These are phyloP conservation scores for Curvularia sp. DNA, from an alignment of 2,329 filamentous ascomycete genomes.

Conservation along the genomic window DNA sequence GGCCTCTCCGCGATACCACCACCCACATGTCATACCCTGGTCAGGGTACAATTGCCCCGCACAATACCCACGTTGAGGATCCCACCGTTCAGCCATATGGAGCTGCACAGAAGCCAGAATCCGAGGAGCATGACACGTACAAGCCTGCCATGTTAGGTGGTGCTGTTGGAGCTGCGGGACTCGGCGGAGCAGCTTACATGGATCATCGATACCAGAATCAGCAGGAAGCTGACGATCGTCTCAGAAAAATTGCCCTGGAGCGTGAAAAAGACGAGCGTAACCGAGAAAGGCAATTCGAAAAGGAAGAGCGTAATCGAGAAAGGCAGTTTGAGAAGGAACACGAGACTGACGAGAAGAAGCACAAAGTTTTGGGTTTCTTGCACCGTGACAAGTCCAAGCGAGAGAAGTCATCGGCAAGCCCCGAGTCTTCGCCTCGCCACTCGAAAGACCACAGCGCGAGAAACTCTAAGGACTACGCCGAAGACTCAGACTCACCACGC, in stretches of 20 bases:
- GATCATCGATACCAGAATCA: conserved; percentile 41
- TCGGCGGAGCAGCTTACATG: conserved; percentile 39
- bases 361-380: conserved; percentile 50
- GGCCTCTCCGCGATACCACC: conserved; percentile 16
- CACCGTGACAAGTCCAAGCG: conserved; percentile 53
- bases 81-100: conserved; percentile 30
- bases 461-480: conserved; percentile 35
- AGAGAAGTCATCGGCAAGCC: conserved; percentile 26
- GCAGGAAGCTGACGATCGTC: conserved; percentile 38
- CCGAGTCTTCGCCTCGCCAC: conserved; percentile 26
- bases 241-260: conserved; percentile 25
- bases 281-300: conserved; percentile 10
- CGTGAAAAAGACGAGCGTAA: not conserved
- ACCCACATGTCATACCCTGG: conserved; percentile 11
- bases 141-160: conserved; percentile 35
- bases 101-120: conserved; percentile 22
- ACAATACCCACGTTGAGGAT: conserved; percentile 34
- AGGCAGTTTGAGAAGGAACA: conserved; percentile 31
- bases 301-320: conserved; percentile 26
- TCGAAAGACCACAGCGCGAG: conserved; percentile 30
- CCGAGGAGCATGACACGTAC: conserved; percentile 36
- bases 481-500: conserved; percentile 23
- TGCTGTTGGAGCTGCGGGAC: conserved; percentile 32
- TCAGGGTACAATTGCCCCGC: conserved; percentile 19
- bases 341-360: conserved; percentile 44